Base-by-base conservation (phyloP, 164 flowering plant genomes). In the Platanus orientalis region DNA sequence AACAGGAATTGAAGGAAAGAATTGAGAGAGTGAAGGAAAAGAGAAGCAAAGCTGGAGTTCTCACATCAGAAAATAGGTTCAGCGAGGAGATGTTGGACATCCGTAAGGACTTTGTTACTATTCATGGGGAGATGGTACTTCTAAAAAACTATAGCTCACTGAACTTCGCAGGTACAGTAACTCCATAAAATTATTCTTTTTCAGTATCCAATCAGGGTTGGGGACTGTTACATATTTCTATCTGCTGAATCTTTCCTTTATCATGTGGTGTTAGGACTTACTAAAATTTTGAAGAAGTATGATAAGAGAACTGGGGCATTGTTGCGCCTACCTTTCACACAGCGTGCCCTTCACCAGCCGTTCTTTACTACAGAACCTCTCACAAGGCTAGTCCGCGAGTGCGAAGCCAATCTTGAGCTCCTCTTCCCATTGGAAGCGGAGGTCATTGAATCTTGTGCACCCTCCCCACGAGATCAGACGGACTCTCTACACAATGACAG, bases 101-200 rank as follows among this genome's bases (percentile, higher is more conserved):
- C 53, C 87, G 90, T 26, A 87, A 77, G 71, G 92, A 87, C 57
- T 83, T 84, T 53, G 94, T 90, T 60, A 67, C 83, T 62, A 87
- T 90, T 62, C 96, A 90, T 69, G 96, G 96, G 50, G 90, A 87
- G 73, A 87, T 90, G 94, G 90, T 90, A 42, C 94, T 90, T 64
- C 90, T 90, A 0, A 82, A 87, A 74, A 90, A 86, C 60, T 90
- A 90, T 48, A 87, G 96, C 80, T 84, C 92, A 68, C 79, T 90
- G 25, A 90, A 90, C 70, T 90, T 90, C 80, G 88, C 90, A 76
- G 97, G 97, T 90, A 75, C 27, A 19, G 13, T n/a, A 50, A 25
- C 53, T 34, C 16, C n/a, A n/a, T n/a, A n/a, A n/a, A n/a, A n/a
- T n/a, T n/a, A n/a, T n/a, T n/a, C n/a, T n/a, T n/a, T 34, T 53